Evolutionary conservation across 306 rosid species (phyloP), one percentile per base, ranked within the genome.

Genomic region (Mimosa pudica): DNA sequence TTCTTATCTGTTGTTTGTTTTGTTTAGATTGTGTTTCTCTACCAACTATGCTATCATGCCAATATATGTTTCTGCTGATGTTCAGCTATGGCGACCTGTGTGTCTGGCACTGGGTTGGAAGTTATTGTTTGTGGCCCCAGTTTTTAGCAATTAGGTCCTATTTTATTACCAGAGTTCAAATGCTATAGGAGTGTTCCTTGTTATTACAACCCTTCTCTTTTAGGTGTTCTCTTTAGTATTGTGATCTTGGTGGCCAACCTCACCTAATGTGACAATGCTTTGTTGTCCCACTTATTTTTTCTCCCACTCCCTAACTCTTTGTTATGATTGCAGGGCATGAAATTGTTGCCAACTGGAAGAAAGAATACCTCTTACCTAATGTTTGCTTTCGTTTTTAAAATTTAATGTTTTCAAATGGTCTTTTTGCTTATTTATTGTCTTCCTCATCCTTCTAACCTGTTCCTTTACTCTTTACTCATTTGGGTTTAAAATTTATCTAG

Each of bases 101-200:
- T 86, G 87, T 86, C 87, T 93, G 17, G 91, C 87, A 6, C 13
- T 83, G 73, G 96, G 97, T 69, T 84, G 85, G 47, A 51, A 66
- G 57, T 42, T 89, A 60, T 72, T 93, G 48, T 76, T 93, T 49
- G 66, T 90, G 83, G 94, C 97, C 81, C 97, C 96, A 20, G 75
- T 84, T 65, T 24, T 89, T 79, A 89, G 92, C 89, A 83, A 73
- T 71, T 89, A 92, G 96, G 96, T 93, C 81, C 96, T 92, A 1
- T 93, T 89, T 80, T 93, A 90, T 66, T 89, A 93, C 75, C 87
- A 91, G 87, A 89, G 91, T 88, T 93, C 96, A 8, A 90, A 90
- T 94, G 86, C 84, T 42, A 85, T 90, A 8, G 97, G 94, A 54
- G 74, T 93, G 82, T 90, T 93, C 79, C 92, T 91, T 70, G 91